Evolutionary conservation across 2,329 filamentous ascomycete species (phyloP).

Genomic region (Neofusicoccum umdonicola): DNA sequence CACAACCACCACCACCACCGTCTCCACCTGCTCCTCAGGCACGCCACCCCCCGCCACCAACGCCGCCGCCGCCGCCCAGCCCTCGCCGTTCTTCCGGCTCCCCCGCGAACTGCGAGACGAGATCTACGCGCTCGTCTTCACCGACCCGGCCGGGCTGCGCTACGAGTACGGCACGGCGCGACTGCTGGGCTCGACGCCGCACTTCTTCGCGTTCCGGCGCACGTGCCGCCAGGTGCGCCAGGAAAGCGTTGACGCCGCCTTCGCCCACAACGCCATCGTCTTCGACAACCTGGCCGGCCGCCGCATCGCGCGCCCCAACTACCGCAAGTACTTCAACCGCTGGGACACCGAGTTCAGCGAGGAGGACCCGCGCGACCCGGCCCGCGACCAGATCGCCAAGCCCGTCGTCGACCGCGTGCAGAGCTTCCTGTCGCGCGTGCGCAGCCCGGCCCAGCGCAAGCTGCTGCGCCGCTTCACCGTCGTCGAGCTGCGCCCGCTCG

Average conservation of each 20-base stretch:
- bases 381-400: slow-evolving; percentile 12
- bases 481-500: slow-evolving; percentile 15
- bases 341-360: slow-evolving; percentile 18
- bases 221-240: background rate
- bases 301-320: slow-evolving; percentile 12
- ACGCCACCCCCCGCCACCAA: background rate
- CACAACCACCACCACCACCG: background rate
- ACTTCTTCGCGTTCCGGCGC: slow-evolving; percentile 9
- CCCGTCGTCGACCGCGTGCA: slow-evolving; percentile 11
- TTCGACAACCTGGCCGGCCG: slow-evolving; percentile 17
- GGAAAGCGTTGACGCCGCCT: background rate
- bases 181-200: background rate
- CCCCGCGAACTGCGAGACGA: slow-evolving; percentile 14
- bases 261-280: slow-evolving; percentile 5
- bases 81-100: slow-evolving; percentile 13
- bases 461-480: background rate
- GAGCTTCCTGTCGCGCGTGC: slow-evolving; percentile 10
- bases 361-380: slow-evolving; percentile 6
- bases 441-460: background rate
- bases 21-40: background rate
- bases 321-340: slow-evolving; percentile 17
- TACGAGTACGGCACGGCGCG: slow-evolving; percentile 11
- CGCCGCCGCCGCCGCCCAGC: background rate
- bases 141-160: slow-evolving; percentile 4
- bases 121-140: slow-evolving; percentile 9